These are phyloP conservation scores for Capillidium rhysosporum DNA, from an alignment of 371 early-diverging fungal species.

Conservation along the genomic window DNA sequence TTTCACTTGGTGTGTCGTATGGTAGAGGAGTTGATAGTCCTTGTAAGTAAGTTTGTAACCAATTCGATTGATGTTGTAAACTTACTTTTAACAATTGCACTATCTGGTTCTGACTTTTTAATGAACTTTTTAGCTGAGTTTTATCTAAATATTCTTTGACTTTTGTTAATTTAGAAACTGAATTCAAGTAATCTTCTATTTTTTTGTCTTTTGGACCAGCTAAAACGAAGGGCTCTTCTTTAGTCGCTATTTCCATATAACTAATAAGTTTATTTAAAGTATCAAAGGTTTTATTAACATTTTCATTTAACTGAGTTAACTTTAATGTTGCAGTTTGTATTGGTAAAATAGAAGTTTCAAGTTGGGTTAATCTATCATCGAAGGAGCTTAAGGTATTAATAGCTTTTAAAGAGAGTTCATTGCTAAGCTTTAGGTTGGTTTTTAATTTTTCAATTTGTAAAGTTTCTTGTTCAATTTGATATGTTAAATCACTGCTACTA, in stretches of 20 bases:
- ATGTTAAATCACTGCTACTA: background rate
- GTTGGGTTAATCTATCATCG: conserved; percentile 53
- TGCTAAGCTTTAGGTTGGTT: conserved; percentile 15
- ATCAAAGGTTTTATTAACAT: background rate
- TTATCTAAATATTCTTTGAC: conserved; percentile 27
- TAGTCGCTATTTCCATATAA: background rate
- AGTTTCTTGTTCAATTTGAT: conserved; percentile 4
- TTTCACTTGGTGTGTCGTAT: conserved; percentile 21
- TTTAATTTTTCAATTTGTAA: conserved; percentile 12
- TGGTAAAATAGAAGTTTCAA: conserved; percentile 64
- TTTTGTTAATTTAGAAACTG: conserved; percentile 28
- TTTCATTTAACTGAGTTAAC: conserved; percentile 51
- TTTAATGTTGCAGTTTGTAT: conserved; percentile 72
- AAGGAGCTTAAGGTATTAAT: conserved; percentile 11
- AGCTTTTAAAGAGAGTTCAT: conserved; percentile 10
- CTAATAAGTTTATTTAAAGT: background rate
- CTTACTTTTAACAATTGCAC: conserved; percentile 21
- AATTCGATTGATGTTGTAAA: conserved; percentile 20
- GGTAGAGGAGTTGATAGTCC: conserved; percentile 24
- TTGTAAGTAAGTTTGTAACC: conserved; percentile 27
- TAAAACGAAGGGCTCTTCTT: conserved; percentile 2
- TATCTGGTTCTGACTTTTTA: conserved; percentile 16
- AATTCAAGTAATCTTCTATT: conserved; percentile 25
- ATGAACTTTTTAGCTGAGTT: conserved; percentile 24
- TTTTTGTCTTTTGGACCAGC: background rate